Conservation (phyloP, 2,329 filamentous ascomycete species). For the Macrophomina tecta region DNA sequence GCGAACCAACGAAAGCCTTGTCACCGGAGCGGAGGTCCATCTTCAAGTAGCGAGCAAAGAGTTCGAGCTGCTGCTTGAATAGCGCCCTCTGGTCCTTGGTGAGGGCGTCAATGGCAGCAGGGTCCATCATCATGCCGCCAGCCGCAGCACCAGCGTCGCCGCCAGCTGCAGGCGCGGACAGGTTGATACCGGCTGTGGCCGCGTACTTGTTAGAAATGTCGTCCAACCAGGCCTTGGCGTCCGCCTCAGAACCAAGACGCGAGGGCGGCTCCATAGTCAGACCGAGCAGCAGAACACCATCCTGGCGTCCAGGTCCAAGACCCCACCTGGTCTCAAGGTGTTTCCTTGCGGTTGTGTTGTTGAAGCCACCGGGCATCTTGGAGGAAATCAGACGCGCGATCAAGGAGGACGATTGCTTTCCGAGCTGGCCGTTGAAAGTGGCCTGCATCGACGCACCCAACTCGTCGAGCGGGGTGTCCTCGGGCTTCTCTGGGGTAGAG, state of each 20-base stretch:
- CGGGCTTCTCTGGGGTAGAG: constrained; percentile 96
- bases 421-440: constrained; percentile 98
- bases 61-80: constrained; percentile 97
- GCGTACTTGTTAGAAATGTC: constrained; percentile 91
- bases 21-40: constrained; percentile 96
- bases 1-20: constrained; percentile 84
- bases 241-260: constrained; percentile 85
- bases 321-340: constrained; percentile 96
- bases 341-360: constrained; percentile 94
- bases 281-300: constrained; percentile 84
- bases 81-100: constrained; percentile 95
- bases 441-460: constrained; percentile 94
- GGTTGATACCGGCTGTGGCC: constrained; percentile 77
- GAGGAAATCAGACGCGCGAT: constrained; percentile 95
- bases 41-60: constrained; percentile 94
- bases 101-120: constrained; percentile 91
- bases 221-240: constrained; percentile 92
- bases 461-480: constrained; percentile 96
- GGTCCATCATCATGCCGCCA: constrained; percentile 99
- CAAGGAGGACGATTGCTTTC: constrained; percentile 92
- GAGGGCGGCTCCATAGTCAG: constrained; percentile 91
- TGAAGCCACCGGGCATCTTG: constrained; percentile 99
- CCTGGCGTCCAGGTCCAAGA: constrained; percentile 82
- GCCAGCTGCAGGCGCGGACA: constrained; percentile 74
- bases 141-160: constrained; percentile 74